phyloP scores from a whole-genome alignment of 2,329 filamentous ascomycete genomes.

The Blastomyces gilchristii region DNA sequence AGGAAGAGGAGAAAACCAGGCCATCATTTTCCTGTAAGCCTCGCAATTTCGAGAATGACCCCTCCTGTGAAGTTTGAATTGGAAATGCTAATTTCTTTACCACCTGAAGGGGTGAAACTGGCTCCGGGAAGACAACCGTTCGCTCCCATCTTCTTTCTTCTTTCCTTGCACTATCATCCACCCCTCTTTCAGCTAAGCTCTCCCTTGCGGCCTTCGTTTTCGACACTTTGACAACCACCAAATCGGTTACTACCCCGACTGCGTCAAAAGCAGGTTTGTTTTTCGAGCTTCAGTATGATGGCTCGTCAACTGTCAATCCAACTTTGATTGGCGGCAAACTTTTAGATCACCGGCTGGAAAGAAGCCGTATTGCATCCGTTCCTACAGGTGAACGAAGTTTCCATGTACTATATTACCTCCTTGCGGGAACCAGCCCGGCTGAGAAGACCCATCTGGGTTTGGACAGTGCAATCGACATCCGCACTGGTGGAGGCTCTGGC shows the following conservation, averaged over 20 bases:
- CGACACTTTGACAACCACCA: constrained; percentile 91
- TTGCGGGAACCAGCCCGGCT: constrained; percentile 80
- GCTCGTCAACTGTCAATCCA: constrained; percentile 69
- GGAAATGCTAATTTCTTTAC: constrained; percentile 21
- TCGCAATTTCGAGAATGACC: neutral
- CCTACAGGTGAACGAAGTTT: constrained; percentile 95
- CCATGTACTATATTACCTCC: constrained; percentile 87
- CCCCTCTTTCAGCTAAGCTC: constrained; percentile 83
- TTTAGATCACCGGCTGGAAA: constrained; percentile 82
- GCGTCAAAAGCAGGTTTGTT: constrained; percentile 93
- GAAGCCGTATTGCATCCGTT: constrained; percentile 81
- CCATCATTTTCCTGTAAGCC: constrained; percentile 78
- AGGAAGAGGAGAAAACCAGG: constrained; percentile 84
- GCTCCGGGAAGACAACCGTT: constrained; percentile 89
- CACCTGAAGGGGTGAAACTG: constrained; percentile 73
- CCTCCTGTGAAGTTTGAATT: neutral
- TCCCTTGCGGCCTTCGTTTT: constrained; percentile 93
- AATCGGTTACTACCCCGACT: constrained; percentile 88
- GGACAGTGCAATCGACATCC: constrained; percentile 37
- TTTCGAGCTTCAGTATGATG: constrained; percentile 95
- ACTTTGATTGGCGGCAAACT: constrained; percentile 89
- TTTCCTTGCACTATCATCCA: constrained; percentile 79
- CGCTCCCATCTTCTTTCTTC: constrained; percentile 79
- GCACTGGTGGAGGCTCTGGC: constrained; percentile 31
- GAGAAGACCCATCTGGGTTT: constrained; percentile 79